Evolutionary conservation across 805 yeast genomes (phyloP).

Genomic region (Schwanniomyces occidentalis): DNA sequence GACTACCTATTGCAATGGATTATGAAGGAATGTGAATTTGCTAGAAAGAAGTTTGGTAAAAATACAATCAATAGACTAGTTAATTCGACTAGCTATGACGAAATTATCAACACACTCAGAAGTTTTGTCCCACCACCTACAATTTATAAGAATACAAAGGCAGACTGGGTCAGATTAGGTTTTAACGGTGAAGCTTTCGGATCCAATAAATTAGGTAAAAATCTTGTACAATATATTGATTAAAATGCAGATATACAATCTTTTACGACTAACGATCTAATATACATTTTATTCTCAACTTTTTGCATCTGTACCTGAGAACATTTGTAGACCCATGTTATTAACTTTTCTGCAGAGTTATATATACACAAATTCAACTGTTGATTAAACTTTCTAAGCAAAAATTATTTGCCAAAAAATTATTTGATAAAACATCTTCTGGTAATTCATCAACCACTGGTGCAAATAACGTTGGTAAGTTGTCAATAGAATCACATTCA

Average conservation of each 20-base stretch:
- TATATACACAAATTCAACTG: too few relatives aligned
- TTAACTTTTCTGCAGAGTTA: too few relatives aligned
- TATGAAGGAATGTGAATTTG: conserved; percentile 49
- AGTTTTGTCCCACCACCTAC: conserved; percentile 27
- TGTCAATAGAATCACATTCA: too few relatives aligned
- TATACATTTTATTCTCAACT: neutral
- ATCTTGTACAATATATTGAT: conserved; percentile 27
- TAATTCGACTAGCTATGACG: conserved; percentile 17
- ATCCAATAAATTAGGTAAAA: conserved; percentile 13
- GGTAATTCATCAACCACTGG: too few relatives aligned
- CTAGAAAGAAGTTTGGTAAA: conserved; percentile 38
- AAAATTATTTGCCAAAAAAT: too few relatives aligned
- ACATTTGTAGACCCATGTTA: too few relatives aligned
- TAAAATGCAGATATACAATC: conserved; percentile 12
- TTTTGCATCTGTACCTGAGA: neutral
- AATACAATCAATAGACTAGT: conserved; percentile 22
- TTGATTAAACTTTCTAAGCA: too few relatives aligned
- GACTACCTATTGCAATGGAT: conserved; percentile 55
- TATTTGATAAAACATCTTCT: too few relatives aligned
- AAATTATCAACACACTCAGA: conserved; percentile 18
- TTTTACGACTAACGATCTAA: too few relatives aligned
- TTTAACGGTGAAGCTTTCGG: conserved; percentile 35
- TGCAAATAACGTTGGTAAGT: too few relatives aligned
- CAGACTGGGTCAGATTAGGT: conserved; percentile 43
- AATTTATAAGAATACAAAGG: conserved; percentile 27